phyloP scores from a whole-genome alignment of 1,284 basidiomycete species.

The Amylostereum areolatum region DNA sequence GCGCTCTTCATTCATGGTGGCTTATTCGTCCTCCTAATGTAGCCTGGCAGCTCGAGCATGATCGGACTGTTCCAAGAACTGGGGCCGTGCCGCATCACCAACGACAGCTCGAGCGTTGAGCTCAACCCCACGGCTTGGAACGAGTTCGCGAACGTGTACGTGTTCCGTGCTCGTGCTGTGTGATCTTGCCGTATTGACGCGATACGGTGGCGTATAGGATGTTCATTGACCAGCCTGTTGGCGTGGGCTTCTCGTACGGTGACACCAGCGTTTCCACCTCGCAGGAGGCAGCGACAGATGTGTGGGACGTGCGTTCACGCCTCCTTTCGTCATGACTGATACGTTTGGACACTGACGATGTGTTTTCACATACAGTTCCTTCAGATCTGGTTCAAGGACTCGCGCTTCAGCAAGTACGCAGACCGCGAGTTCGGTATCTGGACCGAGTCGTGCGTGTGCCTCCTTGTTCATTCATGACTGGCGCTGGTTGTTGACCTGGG shows the following conservation, averaged over 20 bases:
- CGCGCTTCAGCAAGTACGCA: slow-evolving; percentile 48
- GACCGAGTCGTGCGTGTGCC: slow-evolving; percentile 49
- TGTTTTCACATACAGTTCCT: slow-evolving; percentile 33
- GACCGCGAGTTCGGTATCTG: slow-evolving; percentile 50
- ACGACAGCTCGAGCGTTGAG: slow-evolving; percentile 44
- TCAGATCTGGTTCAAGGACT: slow-evolving; percentile 59
- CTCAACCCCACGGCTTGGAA: slow-evolving; percentile 64
- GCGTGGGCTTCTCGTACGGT: slow-evolving; percentile 58
- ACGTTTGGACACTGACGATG: not conserved
- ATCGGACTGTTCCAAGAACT: slow-evolving; percentile 63
- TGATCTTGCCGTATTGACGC: slow-evolving; percentile 33
- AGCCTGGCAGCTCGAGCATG: slow-evolving; percentile 64
- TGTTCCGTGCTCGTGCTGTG: slow-evolving; percentile 44
- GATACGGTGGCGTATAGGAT: slow-evolving; percentile 20
- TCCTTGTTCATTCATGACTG: slow-evolving; percentile 7
- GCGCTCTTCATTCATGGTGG: too few species aligned
- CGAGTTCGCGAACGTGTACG: slow-evolving; percentile 49
- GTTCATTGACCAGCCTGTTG: slow-evolving; percentile 59
- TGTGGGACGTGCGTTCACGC: slow-evolving; percentile 37
- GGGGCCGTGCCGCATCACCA: slow-evolving; percentile 57
- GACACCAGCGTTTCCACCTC: slow-evolving; percentile 42
- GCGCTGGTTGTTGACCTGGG: slow-evolving; percentile 1
- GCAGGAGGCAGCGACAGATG: slow-evolving; percentile 46
- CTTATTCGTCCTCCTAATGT: slow-evolving; percentile 6
- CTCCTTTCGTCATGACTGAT: not conserved